Conservation (phyloP, 2,329 filamentous ascomycete species). For the Cytospora piceae region DNA sequence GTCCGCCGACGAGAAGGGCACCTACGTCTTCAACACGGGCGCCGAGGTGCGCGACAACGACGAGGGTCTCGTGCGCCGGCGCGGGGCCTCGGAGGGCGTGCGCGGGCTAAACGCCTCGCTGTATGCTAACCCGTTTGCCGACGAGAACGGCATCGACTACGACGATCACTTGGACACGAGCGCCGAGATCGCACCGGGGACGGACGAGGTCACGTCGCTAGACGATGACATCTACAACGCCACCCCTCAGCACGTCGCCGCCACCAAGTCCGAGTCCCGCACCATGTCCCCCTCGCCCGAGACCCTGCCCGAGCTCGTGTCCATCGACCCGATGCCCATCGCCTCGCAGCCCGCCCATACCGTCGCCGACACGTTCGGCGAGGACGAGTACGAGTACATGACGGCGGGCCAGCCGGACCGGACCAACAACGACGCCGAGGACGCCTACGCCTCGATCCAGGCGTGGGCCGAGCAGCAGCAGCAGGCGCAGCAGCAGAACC, state of each 20-base stretch:
- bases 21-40: slow-evolving; percentile 62
- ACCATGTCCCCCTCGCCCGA: slow-evolving; percentile 26
- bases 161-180: slow-evolving; percentile 51
- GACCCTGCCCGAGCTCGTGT: slow-evolving; percentile 23
- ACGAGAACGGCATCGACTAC: slow-evolving; percentile 57
- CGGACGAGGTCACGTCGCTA: slow-evolving; percentile 52
- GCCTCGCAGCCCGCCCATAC: not conserved
- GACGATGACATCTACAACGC: slow-evolving; percentile 55
- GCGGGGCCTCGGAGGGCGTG: slow-evolving; percentile 48
- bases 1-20: slow-evolving; percentile 53
- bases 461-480: slow-evolving; percentile 63
- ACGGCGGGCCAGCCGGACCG: slow-evolving; percentile 49
- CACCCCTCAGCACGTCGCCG: slow-evolving; percentile 48
- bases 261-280: slow-evolving; percentile 23
- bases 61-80: slow-evolving; percentile 53
- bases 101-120: slow-evolving; percentile 49
- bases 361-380: not conserved
- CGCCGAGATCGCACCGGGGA: slow-evolving; percentile 47
- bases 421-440: slow-evolving; percentile 41
- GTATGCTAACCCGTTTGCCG: slow-evolving; percentile 63
- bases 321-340: slow-evolving; percentile 10
- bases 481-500: slow-evolving; percentile 17
- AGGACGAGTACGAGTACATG: slow-evolving; percentile 54
- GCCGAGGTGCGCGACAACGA: slow-evolving; percentile 47
- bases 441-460: slow-evolving; percentile 64